Evolutionary conservation across 306 rosid species (phyloP), one percentile per base, ranked within the genome.

Genomic region (Corylus heterophylla): DNA sequence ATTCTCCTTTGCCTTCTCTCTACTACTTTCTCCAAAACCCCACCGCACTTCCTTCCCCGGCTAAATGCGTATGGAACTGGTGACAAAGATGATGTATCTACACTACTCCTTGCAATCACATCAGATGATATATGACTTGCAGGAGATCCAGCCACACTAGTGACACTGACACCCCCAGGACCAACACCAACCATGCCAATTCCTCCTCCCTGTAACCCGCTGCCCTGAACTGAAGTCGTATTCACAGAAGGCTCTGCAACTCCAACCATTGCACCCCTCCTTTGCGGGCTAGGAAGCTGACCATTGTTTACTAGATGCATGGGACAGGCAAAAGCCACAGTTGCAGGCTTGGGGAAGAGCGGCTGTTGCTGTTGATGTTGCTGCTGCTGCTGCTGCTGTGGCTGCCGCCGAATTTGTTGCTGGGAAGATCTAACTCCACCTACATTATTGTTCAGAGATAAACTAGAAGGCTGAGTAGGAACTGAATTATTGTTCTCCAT

Each of bases 1-100:
- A 95, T 95, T 80, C 99, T 88, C 75, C 92, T 90, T 12, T 95
- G 99, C 85, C 99, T 91, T 81, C 99, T 91, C 85, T 95, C 99
- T 48, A 95, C 93, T 10, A 91, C 98, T 74, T 89, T 95, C 87
- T 95, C 99, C 69, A 91, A 16, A 54, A 84, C 78, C 25, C 85
- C 87, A 78, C 81, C 74, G 68, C 81, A 39, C 73, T 90, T 92
- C 80, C 98, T 88, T 77, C 93, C 97, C 77, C 91, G 83, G 76
- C 79, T 86, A 70, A 93, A 89, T 55, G 83, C 86, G 80, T 84
- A 93, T 64, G 95, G 94, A 78, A 91, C 89, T 0, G 99, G 92
- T 16, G 96, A 91, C 22, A 80, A 72, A 44, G 90, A 54, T 42
- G 91, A 78, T 9, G 72, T 48, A 45, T 86, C 92, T 13, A 48